Evolutionary conservation across 202 grass and related monocot species (phyloP).

Genomic region (Zizania palustris): DNA sequence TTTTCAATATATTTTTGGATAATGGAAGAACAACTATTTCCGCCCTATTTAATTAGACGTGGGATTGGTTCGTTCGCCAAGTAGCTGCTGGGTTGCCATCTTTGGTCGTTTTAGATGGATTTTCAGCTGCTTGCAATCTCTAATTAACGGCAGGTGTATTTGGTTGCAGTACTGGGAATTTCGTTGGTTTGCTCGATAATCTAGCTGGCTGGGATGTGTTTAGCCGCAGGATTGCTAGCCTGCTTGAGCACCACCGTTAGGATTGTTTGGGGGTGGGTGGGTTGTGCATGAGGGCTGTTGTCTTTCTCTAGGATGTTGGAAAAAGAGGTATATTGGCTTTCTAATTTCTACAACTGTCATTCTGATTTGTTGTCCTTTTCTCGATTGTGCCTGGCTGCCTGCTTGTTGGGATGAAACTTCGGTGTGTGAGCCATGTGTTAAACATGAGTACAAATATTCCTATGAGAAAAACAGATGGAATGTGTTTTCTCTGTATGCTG

Average conservation of each 20-base stretch:
- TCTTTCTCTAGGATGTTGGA: constrained; percentile 21
- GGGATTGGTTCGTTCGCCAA: background rate
- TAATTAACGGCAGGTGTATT: constrained; percentile 16
- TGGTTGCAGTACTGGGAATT: background rate
- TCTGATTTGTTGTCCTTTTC: constrained; percentile 35
- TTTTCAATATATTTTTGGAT: constrained; percentile 14
- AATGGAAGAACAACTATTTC: background rate
- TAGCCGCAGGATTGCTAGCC: constrained; percentile 2
- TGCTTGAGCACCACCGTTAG: constrained; percentile 9
- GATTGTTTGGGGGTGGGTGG: background rate
- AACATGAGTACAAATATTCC: constrained; percentile 10
- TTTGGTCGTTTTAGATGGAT: background rate
- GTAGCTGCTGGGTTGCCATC: background rate
- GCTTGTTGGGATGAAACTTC: constrained; percentile 14
- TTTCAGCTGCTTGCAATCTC: background rate
- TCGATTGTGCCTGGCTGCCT: constrained; percentile 6
- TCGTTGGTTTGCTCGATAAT: constrained; percentile 2
- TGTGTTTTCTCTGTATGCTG: background rate
- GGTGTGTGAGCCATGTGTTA: constrained; percentile 29
- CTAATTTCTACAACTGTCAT: background rate
- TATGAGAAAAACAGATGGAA: constrained; percentile 9
- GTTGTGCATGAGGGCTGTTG: constrained; percentile 14
- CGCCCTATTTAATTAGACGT: background rate
- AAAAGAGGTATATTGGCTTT: constrained; percentile 24
- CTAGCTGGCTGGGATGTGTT: constrained; percentile 5